Evolutionary conservation across 2,329 filamentous ascomycete species (phyloP).

Genomic region (Fusarium goolgardi): DNA sequence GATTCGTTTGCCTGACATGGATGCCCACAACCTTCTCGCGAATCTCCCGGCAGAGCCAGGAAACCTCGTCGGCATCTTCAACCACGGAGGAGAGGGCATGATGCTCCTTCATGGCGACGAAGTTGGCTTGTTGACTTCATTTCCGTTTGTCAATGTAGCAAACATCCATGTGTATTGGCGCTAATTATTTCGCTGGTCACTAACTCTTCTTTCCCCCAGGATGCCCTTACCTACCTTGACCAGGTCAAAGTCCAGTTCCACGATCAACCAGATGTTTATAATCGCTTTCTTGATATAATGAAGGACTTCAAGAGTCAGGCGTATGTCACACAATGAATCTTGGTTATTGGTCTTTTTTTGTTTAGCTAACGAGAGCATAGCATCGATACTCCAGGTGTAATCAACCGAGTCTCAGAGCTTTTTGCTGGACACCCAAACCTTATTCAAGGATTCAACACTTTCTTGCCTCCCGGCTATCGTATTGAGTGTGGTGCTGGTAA

Average conservation of each 20-base stretch:
- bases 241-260: conserved; percentile 99
- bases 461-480: conserved; percentile 92
- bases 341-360: not conserved
- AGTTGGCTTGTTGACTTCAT: conserved; percentile 38
- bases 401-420: conserved; percentile 93
- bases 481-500: conserved; percentile 96
- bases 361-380: conserved; percentile 56
- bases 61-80: conserved; percentile 43
- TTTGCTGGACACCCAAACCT: conserved; percentile 95
- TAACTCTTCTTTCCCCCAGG: conserved; percentile 51
- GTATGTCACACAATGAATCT: conserved; percentile 61
- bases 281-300: conserved; percentile 98
- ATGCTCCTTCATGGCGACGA: conserved; percentile 36
- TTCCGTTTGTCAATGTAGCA: conserved; percentile 45
- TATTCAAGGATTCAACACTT: conserved; percentile 98
- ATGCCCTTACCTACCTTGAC: conserved; percentile 93
- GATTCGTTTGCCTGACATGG: conserved; percentile 22
- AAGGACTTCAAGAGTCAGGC: conserved; percentile 99
- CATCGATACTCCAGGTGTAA: conserved; percentile 97
- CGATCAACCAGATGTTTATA: conserved; percentile 97
- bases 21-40: conserved; percentile 8
- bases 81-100: conserved; percentile 38
- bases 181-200: not conserved
- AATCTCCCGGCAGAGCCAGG: conserved; percentile 24
- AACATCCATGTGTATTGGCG: conserved; percentile 8